Base-by-base conservation (phyloP, 768 basidiomycete species). In the Amyloporia xantha region DNA sequence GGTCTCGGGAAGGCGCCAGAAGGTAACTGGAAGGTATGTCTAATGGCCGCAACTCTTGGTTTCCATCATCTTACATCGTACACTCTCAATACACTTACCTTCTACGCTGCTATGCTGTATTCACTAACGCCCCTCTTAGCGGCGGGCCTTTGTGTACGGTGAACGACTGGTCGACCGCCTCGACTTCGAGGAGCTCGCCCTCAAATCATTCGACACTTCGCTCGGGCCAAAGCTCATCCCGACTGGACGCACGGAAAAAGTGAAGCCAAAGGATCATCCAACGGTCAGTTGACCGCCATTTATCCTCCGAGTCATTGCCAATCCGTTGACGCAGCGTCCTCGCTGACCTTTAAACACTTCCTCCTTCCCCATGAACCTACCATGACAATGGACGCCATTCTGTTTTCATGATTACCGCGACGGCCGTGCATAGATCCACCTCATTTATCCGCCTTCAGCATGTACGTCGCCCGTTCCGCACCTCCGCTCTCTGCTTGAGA, bases 151-250 rank as follows among this genome's bases (percentile, higher is more conserved):
- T 60, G 66, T 75, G 54, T 67, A 73, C 33, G 88, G 88, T 21
- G 82, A 88, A 67, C 77, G 77, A 19, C 62, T 88, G 1, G 71
- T 83, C 19, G 84, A 89, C 64, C 71, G 76, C 19, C 70, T 89
- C 52, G 89, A 89, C 44, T 90, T 89, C 55, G 89, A 91, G 64
- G 88, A 91, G 62, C 71, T 84, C 28, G 82, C 81, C 6, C 70
- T 91, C 57, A 86, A 86, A 63, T 73, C 77, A 26, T 67, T 91
- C 26, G 83, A 90, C 57, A 80, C 85, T 15, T 78, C 83, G 9
- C 57, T 84, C 41, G 84, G 80, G 0, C 85, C 85, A 11, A 61
- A 56, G 30, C 50, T 63, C 33, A 50, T 56, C 7, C 38, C 47
- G n/a, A 49, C 55, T 33, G 54, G 51, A 37, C 19, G 35, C 44